Conservation (phyloP, 2,329 filamentous ascomycete genomes). For the Penicillium sp. region DNA sequence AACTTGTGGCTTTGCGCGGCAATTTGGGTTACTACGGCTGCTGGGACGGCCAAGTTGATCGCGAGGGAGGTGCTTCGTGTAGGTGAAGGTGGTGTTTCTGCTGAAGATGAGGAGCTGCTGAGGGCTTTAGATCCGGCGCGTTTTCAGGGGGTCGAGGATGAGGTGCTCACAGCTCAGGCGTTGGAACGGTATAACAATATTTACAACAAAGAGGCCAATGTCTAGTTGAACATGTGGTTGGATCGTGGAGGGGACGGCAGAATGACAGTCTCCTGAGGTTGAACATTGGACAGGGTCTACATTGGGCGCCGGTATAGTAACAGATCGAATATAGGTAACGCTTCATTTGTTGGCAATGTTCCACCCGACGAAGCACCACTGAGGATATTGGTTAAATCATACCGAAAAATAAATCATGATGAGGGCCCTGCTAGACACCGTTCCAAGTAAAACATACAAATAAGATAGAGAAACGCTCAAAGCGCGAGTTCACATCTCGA, state of each 20-base stretch:
- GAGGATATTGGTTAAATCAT: not conserved
- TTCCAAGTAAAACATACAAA: not conserved
- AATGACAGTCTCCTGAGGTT: not conserved
- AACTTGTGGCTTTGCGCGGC: constrained; percentile 37
- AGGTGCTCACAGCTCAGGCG: constrained; percentile 25
- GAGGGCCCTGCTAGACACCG: not conserved
- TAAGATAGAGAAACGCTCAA: too few species aligned
- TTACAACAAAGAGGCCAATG: constrained; percentile 25
- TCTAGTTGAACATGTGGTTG: not conserved
- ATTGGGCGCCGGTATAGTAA: not conserved
- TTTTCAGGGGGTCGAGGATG: constrained; percentile 25
- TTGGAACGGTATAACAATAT: constrained; percentile 36
- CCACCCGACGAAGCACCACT: not conserved
- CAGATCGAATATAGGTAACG: not conserved
- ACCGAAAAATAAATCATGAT: not conserved
- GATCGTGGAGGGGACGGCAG: not conserved
- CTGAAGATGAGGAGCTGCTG: not conserved
- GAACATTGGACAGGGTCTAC: not conserved
- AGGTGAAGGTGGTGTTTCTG: not conserved
- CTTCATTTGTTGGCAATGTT: not conserved
- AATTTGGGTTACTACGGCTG: constrained; percentile 42
- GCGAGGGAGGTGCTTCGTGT: constrained; percentile 23
- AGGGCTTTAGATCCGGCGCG: constrained; percentile 29
- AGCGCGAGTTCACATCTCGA: not conserved
- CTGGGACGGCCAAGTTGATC: constrained; percentile 33